Conservation (phyloP, 345 rosid species). For the Clausena lansium region DNA sequence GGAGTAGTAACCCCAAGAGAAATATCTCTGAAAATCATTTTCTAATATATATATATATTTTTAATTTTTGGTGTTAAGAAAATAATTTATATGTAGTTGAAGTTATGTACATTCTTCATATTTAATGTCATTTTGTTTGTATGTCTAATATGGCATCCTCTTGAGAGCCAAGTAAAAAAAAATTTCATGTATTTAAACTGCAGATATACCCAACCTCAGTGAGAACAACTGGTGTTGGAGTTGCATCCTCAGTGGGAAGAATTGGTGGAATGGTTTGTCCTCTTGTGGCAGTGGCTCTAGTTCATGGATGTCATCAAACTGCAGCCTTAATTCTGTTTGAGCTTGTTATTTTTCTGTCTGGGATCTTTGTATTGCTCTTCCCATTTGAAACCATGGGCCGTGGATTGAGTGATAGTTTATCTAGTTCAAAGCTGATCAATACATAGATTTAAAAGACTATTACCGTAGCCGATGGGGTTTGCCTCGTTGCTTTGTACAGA, state of each 20-base stretch:
- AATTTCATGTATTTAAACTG: background rate
- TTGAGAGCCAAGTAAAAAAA: background rate
- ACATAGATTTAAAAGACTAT: constrained; percentile 1
- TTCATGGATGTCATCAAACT: constrained; percentile 79
- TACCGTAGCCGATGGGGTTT: background rate
- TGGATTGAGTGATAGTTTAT: constrained; percentile 49
- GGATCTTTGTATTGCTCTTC: constrained; percentile 61
- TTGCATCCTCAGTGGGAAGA: constrained; percentile 85
- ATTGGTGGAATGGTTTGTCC: constrained; percentile 93
- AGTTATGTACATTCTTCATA: background rate
- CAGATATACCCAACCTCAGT: constrained; percentile 89
- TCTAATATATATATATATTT: too few species aligned
- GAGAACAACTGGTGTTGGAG: constrained; percentile 86
- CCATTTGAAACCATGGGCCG: constrained; percentile 88
- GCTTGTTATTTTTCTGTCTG: constrained; percentile 55
- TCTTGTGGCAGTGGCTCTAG: constrained; percentile 77
- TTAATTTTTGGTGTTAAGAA: too few species aligned
- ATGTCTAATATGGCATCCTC: constrained; percentile 2
- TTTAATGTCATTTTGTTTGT: background rate
- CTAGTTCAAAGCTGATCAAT: constrained; percentile 19
- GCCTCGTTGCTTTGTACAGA: background rate
- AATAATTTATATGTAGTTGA: background rate
- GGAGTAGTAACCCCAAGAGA: background rate
- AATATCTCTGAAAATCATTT: background rate
- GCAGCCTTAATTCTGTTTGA: constrained; percentile 63